phyloP scores from a whole-genome alignment of 2,329 filamentous ascomycete genomes.

The Penicillium palitans region DNA sequence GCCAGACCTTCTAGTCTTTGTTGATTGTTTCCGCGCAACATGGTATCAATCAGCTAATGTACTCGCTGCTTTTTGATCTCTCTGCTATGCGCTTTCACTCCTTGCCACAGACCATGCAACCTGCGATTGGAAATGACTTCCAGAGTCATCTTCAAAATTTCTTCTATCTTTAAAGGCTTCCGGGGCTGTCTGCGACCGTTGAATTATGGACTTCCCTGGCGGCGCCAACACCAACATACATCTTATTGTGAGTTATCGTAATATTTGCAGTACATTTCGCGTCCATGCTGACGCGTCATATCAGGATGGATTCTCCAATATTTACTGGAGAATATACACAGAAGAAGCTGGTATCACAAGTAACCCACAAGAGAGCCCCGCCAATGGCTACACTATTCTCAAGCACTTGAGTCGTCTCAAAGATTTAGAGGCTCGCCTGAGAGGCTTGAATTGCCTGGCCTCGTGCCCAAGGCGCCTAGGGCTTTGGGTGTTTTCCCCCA shows the following conservation, averaged over 20 bases:
- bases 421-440: conserved; percentile 39
- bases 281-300: conserved; percentile 23
- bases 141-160: conserved; percentile 24
- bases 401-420: conserved; percentile 43
- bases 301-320: conserved; percentile 45
- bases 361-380: conserved; percentile 33
- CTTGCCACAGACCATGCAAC: conserved; percentile 22
- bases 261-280: neutral
- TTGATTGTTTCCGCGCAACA: conserved; percentile 13
- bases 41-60: conserved; percentile 20
- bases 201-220: conserved; percentile 48
- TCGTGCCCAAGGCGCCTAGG: conserved; percentile 41
- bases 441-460: conserved; percentile 40
- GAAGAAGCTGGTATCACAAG: conserved; percentile 37
- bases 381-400: conserved; percentile 40
- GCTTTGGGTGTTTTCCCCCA: conserved; percentile 44
- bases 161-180: conserved; percentile 31
- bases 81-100: conserved; percentile 19
- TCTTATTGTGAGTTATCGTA: conserved; percentile 40
- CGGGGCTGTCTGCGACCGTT: conserved; percentile 29
- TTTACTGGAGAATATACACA: conserved; percentile 47
- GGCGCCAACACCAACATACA: conserved; percentile 45
- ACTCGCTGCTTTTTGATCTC: conserved; percentile 21
- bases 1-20: conserved; percentile 5
- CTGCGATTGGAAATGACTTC: conserved; percentile 38